Conservation (phyloP, 1,139 yeast genomes). For the Diutina mesorugosa region DNA sequence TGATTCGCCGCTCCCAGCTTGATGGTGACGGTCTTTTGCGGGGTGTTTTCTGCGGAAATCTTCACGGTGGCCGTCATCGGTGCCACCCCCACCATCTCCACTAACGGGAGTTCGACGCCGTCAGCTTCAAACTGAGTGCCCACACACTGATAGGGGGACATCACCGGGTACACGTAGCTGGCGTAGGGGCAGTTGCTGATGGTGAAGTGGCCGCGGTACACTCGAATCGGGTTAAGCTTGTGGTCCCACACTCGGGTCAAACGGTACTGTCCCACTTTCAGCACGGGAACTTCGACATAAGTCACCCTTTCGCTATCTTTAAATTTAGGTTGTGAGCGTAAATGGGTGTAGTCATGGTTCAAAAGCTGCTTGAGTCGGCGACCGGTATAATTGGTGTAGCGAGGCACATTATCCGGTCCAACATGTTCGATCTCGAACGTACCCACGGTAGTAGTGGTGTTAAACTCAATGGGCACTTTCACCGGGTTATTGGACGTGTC, state of each 20-base stretch:
- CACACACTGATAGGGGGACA: conserved; percentile 43
- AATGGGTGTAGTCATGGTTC: conserved; percentile 27
- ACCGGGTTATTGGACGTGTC: conserved; percentile 10
- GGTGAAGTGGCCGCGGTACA: conserved; percentile 49
- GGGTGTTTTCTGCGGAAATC: conserved; percentile 39
- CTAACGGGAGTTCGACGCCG: conserved; percentile 26
- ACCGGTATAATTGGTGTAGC: conserved; percentile 41
- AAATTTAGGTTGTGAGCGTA: conserved; percentile 12
- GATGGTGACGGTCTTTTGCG: not conserved
- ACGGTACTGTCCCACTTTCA: conserved; percentile 62
- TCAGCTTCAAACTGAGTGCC: conserved; percentile 16
- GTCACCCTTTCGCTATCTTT: conserved; percentile 21
- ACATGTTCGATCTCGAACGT: conserved; percentile 52
- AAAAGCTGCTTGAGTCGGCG: conserved; percentile 37
- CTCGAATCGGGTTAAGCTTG: conserved; percentile 50
- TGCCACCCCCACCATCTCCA: conserved; percentile 59
- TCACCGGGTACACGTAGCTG: conserved; percentile 22
- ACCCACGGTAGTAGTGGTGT: conserved; percentile 67
- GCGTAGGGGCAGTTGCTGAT: conserved; percentile 75
- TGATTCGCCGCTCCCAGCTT: not conserved
- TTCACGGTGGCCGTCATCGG: conserved; percentile 58
- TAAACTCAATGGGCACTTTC: conserved; percentile 64
- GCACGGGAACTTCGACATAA: conserved; percentile 46
- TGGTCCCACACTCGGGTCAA: conserved; percentile 54
- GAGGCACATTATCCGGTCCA: conserved; percentile 40